phyloP scores from a whole-genome alignment of 73 alveolate genomes.

The Effrenium voratum region DNA sequence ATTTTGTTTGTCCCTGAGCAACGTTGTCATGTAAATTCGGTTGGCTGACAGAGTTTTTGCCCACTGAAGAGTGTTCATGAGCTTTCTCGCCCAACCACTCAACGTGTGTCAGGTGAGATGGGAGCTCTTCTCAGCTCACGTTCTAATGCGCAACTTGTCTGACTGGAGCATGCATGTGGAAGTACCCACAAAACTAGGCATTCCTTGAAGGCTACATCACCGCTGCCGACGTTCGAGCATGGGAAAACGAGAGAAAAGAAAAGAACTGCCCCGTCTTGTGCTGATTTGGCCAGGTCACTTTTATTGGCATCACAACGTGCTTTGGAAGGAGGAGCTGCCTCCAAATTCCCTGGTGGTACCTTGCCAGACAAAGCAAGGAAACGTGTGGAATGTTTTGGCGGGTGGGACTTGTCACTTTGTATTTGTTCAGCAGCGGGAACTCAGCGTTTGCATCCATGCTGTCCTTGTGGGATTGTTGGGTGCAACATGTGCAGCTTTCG shows the following conservation, averaged over 20 bases:
- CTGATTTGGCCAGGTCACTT: conserved; percentile 79
- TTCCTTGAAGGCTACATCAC: too few relatives aligned
- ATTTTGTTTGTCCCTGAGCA: neutral
- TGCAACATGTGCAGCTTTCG: neutral
- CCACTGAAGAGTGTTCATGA: neutral
- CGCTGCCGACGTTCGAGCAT: too few relatives aligned
- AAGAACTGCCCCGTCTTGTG: too few relatives aligned
- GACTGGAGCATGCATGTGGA: too few relatives aligned
- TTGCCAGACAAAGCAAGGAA: neutral
- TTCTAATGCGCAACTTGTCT: conserved; percentile 50
- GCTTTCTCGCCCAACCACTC: neutral
- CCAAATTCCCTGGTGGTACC: conserved; percentile 64
- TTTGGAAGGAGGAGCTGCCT: conserved; percentile 85
- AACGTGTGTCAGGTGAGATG: conserved; percentile 72
- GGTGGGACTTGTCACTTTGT: too few relatives aligned
- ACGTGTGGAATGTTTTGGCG: too few relatives aligned
- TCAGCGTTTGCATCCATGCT: too few relatives aligned
- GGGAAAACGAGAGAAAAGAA: too few relatives aligned
- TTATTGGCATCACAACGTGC: conserved; percentile 80
- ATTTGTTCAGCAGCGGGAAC: too few relatives aligned
- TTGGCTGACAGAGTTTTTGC: neutral
- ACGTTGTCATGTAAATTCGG: neutral
- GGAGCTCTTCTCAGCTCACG: conserved; percentile 85
- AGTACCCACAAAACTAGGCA: too few relatives aligned
- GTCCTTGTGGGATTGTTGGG: too few relatives aligned